Percentiles rank a stretch among this genome's conserved stretches.
These are phyloP conservation scores for Sarcomyxa edulis DNA, from an alignment of 768 basidiomycete species.

Conservation along the genomic window DNA sequence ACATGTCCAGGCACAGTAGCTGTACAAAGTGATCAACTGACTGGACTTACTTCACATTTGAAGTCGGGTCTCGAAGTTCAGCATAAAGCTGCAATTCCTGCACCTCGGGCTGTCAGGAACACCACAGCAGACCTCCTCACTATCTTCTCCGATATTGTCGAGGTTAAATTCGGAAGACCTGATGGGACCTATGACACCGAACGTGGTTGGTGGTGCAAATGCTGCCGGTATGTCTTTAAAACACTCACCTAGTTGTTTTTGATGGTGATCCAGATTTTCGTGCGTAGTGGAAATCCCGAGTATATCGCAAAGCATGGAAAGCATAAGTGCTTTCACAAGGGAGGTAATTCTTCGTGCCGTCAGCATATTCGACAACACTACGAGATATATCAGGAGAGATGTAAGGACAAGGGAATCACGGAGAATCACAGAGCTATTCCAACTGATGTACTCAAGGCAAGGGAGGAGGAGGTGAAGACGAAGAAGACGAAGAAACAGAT, in stretches of 20 bases:
- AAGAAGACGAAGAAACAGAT: too few species aligned
- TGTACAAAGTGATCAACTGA: too few species aligned
- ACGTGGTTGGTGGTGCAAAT: constrained; percentile 7
- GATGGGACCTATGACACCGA: not conserved
- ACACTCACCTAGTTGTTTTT: not conserved
- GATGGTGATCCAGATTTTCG: not conserved
- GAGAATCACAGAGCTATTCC: constrained; percentile 5
- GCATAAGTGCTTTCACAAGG: constrained; percentile 7
- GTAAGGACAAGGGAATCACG: constrained; percentile 4
- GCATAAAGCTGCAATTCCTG: too few species aligned
- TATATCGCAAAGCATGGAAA: constrained; percentile 1
- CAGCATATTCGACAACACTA: constrained; percentile 14
- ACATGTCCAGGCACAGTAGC: too few species aligned
- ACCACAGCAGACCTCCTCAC: too few species aligned
- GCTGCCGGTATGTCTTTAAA: constrained; percentile 7
- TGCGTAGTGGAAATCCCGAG: not conserved
- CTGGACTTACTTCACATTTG: too few species aligned
- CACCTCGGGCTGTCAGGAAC: too few species aligned
- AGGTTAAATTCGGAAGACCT: not conserved
- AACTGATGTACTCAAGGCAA: not conserved
- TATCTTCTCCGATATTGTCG: constrained; percentile 2
- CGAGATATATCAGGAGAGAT: constrained; percentile 6
- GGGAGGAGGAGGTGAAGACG: not conserved
- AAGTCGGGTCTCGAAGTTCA: too few species aligned
- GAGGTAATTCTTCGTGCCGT: constrained; percentile 9